Evolutionary conservation across 441 rosid genomes (phyloP), one percentile per base, ranked within the genome.

Genomic region (Macaranga tanarius): DNA sequence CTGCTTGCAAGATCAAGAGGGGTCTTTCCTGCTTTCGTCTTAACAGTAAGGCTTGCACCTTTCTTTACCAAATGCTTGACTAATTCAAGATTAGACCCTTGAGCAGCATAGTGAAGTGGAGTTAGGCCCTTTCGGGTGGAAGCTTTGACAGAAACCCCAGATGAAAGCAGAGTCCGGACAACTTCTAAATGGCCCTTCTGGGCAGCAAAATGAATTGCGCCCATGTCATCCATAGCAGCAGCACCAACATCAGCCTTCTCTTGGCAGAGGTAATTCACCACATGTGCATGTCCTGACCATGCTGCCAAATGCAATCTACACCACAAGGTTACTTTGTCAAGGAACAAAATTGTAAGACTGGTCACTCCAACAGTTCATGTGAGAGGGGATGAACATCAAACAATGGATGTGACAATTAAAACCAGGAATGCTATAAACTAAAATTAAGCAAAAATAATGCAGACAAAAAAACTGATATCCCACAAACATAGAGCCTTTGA

Each of bases 171-270:
- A 44, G 80, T 82, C 65, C 86, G 79, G 48, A 89, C 93, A 52
- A 86, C 81, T 84, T 91, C 98, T 74, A 91, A 69, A 75, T 92
- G 97, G n/a, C 98, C 98, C 79, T 92, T 95, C 63, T 91, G 96
- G 16, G 93, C 84, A 31, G 98, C 99, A 84, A 95, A 95, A 82
- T 92, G 98, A 74, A 95, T 83, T 3, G 98, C 98, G 13, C 96
- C 92, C 98, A 92, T 92, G 80, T 95, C 96, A 76, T 95, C 99
- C 83, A 92, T 86, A 44, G 99, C 98, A 61, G 97, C 92, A 67
- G 99, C 98, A 31, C 98, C 92, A 16, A 80, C 90, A 86, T 95
- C 99, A 1, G 98, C 99, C 77, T 91, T 95, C 58, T 90, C 79
- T 79, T 91, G 87, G 90, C 98, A 92, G 65, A 95, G 88, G 76